Evolutionary conservation across 179 eudicot genomes (phyloP), one percentile per base, ranked within the genome.

Genomic region (Nepenthes alata): DNA sequence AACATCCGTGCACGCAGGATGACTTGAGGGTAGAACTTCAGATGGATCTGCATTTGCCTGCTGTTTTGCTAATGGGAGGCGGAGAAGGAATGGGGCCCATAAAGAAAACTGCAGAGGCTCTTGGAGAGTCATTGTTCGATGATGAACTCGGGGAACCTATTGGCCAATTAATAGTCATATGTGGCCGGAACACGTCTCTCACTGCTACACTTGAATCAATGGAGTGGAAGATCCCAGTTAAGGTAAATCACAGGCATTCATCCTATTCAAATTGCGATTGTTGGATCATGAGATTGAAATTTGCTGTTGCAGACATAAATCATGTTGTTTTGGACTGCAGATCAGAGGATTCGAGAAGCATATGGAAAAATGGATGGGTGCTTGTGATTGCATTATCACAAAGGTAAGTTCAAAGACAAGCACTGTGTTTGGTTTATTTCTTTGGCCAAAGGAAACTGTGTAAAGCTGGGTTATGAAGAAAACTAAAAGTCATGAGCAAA

Each of bases 41-140:
- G 60, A 78, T 91, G 87, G 91, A 91, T 66, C 83, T 71, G 4
- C 16, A 78, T 14, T 71, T 91, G 70, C 97, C 95, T 3, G 86
- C 97, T 0, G 95, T 89, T 55, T 67, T 89, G 73, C 73, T 89
- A 59, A 87, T 89, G 97, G 97, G 95, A 38, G 97, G 97, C 7
- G 97, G 95, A n/a, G 97, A 89, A 77, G 97, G 97, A 60, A 89
- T 89, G 97, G 97, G 97, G 0, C 97, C 97, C 5, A 91, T 89
- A n/a, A 71, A 85, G 77, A 75, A 87, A 69, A 89, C 97, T 16
- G 97, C 97, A 5, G 60, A 70, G 75, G 97, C 95, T 56, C 88
- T 89, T 55, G 85, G 72, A 63, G 84, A 87, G 53, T 68, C 87
- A 35, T 71, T 89, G 54, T 85, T 70, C 10, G 80, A 87, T 59